phyloP scores from a whole-genome alignment of 352 stramenopile genomes.

The Globisporangium takayamanum region DNA sequence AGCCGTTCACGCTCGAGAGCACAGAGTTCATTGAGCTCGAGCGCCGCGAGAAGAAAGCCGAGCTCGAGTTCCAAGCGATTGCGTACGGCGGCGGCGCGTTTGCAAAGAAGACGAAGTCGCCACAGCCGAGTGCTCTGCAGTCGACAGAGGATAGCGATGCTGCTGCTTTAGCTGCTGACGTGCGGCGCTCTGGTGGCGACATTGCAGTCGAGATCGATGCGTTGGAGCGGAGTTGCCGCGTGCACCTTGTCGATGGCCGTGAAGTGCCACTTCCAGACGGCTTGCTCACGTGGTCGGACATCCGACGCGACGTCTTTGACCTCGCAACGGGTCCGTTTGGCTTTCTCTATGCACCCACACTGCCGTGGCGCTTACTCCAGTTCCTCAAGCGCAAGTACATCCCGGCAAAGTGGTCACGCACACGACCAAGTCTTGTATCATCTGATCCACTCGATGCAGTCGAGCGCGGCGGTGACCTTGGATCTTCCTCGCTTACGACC shows the following conservation, averaged over 20 bases:
- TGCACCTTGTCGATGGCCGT: slow-evolving; percentile 25
- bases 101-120: slow-evolving; percentile 39
- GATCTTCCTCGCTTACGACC: background rate
- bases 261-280: slow-evolving; percentile 38
- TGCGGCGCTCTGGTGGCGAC: slow-evolving; percentile 35
- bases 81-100: slow-evolving; percentile 56
- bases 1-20: slow-evolving; percentile 73
- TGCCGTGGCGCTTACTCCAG: slow-evolving; percentile 33
- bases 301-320: slow-evolving; percentile 37
- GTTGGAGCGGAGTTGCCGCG: slow-evolving; percentile 44
- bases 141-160: background rate
- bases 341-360: slow-evolving; percentile 53
- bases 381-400: slow-evolving; percentile 56
- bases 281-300: slow-evolving; percentile 33
- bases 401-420: slow-evolving; percentile 16
- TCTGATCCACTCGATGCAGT: slow-evolving; percentile 5
- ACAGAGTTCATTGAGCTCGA: slow-evolving; percentile 73
- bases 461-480: slow-evolving; percentile 4
- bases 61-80: slow-evolving; percentile 82
- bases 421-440: background rate
- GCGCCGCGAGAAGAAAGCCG: slow-evolving; percentile 59
- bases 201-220: slow-evolving; percentile 66
- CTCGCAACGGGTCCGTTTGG: slow-evolving; percentile 49
- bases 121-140: background rate
- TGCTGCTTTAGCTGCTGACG: background rate